phyloP scores from a whole-genome alignment of 2,329 filamentous ascomycete genomes.

The Ophiocordyceps sinensis region DNA sequence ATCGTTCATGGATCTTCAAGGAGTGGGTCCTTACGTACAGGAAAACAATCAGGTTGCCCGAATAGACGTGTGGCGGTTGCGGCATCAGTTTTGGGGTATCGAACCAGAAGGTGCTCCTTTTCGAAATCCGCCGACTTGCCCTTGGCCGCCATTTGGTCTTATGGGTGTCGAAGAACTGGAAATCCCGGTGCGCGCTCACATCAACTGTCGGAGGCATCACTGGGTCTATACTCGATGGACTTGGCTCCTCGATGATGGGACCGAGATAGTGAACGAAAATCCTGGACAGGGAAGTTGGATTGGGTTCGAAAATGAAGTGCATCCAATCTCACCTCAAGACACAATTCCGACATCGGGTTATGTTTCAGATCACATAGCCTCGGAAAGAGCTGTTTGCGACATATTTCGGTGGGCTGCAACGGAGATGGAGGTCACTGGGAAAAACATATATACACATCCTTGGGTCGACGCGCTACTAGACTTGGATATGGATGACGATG shows the following conservation, averaged over 20 bases:
- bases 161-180: too few species aligned
- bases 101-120: too few species aligned
- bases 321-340: background rate
- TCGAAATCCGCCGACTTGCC: too few species aligned
- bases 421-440: slow-evolving; percentile 2
- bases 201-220: slow-evolving; percentile 1
- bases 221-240: slow-evolving; percentile 2
- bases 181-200: background rate
- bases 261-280: background rate
- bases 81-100: too few species aligned
- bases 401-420: slow-evolving; percentile 3
- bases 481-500: slow-evolving; percentile 1
- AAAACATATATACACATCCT: slow-evolving; percentile 1
- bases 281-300: background rate
- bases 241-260: slow-evolving; percentile 1
- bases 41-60: too few species aligned
- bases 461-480: slow-evolving; percentile 2
- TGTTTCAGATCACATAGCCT: slow-evolving; percentile 1
- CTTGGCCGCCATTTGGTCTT: too few species aligned
- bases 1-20: too few species aligned
- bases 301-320: background rate
- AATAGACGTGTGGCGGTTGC: too few species aligned
- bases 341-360: background rate
- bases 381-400: slow-evolving; percentile 1
- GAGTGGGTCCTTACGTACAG: too few species aligned